Conservation (phyloP, 257 asterid genomes). For the Solanum bulbocastanum region DNA sequence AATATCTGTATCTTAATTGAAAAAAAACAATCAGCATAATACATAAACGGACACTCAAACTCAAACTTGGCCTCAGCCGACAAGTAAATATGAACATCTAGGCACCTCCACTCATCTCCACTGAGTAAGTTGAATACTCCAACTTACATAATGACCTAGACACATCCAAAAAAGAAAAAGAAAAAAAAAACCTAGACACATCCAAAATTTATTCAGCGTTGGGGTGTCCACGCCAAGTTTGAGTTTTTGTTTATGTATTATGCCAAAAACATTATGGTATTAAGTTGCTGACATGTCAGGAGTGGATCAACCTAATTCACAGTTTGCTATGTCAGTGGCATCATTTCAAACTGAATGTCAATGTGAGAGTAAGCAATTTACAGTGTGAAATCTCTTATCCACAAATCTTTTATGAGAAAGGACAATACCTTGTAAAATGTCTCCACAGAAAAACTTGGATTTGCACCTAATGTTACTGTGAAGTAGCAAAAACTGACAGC, state of each 20-base stretch:
- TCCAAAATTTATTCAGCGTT: not conserved
- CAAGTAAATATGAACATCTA: too few relatives aligned
- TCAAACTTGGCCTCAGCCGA: not conserved
- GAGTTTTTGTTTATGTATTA: not conserved
- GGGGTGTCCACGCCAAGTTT: not conserved
- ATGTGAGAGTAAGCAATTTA: not conserved
- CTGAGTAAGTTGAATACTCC: not conserved
- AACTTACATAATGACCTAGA: not conserved
- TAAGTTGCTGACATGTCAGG: not conserved
- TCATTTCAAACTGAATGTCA: not conserved
- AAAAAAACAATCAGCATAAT: not conserved
- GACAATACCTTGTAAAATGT: constrained; percentile 36
- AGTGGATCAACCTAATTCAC: not conserved
- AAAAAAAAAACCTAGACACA: not conserved
- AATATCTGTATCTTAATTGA: not conserved
- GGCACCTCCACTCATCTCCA: not conserved
- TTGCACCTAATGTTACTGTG: constrained; percentile 92
- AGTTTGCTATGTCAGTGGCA: not conserved
- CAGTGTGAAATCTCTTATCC: not conserved
- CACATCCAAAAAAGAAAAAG: not conserved
- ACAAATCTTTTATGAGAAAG: not conserved
- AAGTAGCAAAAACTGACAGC: constrained; percentile 72
- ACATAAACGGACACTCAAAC: not conserved
- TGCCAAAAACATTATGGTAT: not conserved
- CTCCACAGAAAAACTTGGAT: constrained; percentile 86